Evolutionary conservation across 2,329 filamentous ascomycete species (phyloP), one percentile per base, ranked within the genome.

Genomic region (Verticillium longisporum): DNA sequence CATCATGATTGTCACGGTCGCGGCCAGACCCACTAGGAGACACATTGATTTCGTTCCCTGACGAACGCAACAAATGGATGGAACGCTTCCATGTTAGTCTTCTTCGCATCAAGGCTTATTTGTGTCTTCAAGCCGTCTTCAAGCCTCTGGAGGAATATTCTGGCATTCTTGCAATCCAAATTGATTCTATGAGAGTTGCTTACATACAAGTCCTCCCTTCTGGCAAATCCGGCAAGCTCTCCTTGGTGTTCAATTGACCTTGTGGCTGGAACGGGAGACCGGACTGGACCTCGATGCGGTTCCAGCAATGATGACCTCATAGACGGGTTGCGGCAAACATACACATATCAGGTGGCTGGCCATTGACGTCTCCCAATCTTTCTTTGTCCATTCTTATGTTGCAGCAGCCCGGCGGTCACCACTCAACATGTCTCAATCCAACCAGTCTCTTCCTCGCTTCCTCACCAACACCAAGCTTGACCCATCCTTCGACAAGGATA

Each of bases 401-500:
- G 2, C 18, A n/a, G 9, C 45, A 10, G 13, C 38, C 7, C 7
- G 6, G 1, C 14, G 6, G 9, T 18, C 18, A 9, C 41, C 41
- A 6, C n/a, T 21, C 45, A 50, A n/a, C 2, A 50, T 50, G 45
- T 50, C 45, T 21, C 45, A 50, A 21, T 26, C 45, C 6, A 11
- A 50, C 21, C 15, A 50, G n/a, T 21, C 45, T 21, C 63, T 65
- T 14, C 63, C 63, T 58, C 60, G 60, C 60, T 65, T 65, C 45
- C 63, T 61, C 26, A 65, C 62, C 21, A 65, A 65, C 34, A 65
- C 63, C 26, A 60, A 60, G 6, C 56, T 65, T 31, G 59, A 70
- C 60, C 60, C 67, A 2, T 67, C 68, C 26, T 83, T 83, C 64
- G 74, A 83, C 53, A 69, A 75, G 38, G 83, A 86, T 63, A 76